Base-by-base conservation (phyloP, 31 red algal genomes). In the Asparagopsis taxiformis region DNA sequence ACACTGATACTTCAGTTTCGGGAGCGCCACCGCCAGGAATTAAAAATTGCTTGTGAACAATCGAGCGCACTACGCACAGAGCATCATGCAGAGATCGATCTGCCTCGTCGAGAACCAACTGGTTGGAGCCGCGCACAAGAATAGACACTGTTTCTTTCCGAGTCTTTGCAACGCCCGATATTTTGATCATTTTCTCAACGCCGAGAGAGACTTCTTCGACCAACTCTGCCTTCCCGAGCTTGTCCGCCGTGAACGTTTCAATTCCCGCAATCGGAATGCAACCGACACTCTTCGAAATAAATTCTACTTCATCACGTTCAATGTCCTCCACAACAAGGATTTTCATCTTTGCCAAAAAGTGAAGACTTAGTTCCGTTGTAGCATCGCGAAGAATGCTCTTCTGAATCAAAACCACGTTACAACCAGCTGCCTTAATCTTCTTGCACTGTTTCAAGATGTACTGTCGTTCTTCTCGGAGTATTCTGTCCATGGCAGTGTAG, bases 301-400 rank as follows among this genome's bases (percentile, higher is more conserved):
- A 98, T 52, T 89, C 94, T 19, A 93, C 79, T 46, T 98, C 88
- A 56, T 82, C 84, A 38, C 94, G 67, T 66, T 98, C 94, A 31
- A 98, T 79, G 79, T 98, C 94, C 0, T 61, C 58, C 10, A 98
- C 75, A 36, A 74, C 94, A 89, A 98, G 93, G 68, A 98, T 98
- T 75, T 98, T 98, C 82, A 98, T 87, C 71, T 98, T 98, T 31
- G 90, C 89, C 20, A 98, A 55, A 62, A 90, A 98, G 74, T 98
- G 94, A 10, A 97, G 89, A 63, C 84, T 88, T 43, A 97, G 60
- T 23, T 97, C 93, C n/a, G 82, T 97, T 5, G 75, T 82, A 30
- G 94, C 94, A 74, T 98, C 94, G 8, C 94, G 77, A 44, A 98
- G 71, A 50, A 98, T 98, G 56, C 74, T 83, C 61, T 98, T 97